Percentiles rank a stretch among this genome's conserved stretches.
phyloP scores from a whole-genome alignment of 1,284 basidiomycete species.

The Trametes pubescens region DNA sequence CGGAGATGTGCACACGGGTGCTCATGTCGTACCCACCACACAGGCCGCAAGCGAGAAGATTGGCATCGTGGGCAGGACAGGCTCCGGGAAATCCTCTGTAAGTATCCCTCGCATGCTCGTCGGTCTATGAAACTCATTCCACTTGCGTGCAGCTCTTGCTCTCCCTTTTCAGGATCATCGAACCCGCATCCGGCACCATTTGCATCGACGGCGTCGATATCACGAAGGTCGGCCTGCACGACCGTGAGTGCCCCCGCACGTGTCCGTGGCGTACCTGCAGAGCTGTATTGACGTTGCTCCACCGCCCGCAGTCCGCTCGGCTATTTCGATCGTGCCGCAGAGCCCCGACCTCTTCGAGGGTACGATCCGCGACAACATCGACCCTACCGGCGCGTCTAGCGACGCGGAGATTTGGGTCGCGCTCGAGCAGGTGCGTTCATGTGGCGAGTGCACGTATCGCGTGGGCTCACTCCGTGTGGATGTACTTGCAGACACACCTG shows the following conservation, averaged over 20 bases:
- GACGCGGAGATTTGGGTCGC: conserved; percentile 88
- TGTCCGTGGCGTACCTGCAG: neutral
- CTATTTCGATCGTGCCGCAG: conserved; percentile 92
- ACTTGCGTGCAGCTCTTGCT: conserved; percentile 56
- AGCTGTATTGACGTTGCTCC: conserved; percentile 7
- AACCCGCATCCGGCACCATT: conserved; percentile 83
- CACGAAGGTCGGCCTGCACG: conserved; percentile 83
- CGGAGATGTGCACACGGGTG: neutral
- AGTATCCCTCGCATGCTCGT: conserved; percentile 45
- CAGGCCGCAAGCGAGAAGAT: conserved; percentile 83
- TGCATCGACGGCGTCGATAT: conserved; percentile 88
- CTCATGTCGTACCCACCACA: conserved; percentile 10
- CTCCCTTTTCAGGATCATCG: conserved; percentile 84
- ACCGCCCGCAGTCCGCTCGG: conserved; percentile 62
- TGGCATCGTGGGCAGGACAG: conserved; percentile 89
- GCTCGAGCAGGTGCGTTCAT: conserved; percentile 68
- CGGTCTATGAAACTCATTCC: conserved; percentile 5
- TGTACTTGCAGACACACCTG: conserved; percentile 58
- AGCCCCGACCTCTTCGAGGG: conserved; percentile 86
- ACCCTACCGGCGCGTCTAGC: conserved; percentile 74
- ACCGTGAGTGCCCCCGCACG: conserved; percentile 54
- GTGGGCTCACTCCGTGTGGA: neutral
- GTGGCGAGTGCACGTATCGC: conserved; percentile 6
- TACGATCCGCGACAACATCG: conserved; percentile 85
- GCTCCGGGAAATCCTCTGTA: conserved; percentile 92